Percentiles rank a stretch among this genome's conserved stretches.
These are phyloP conservation scores for Acanthamoeba healyi DNA, from an alignment of 208 protist species.

Conservation along the genomic window DNA sequence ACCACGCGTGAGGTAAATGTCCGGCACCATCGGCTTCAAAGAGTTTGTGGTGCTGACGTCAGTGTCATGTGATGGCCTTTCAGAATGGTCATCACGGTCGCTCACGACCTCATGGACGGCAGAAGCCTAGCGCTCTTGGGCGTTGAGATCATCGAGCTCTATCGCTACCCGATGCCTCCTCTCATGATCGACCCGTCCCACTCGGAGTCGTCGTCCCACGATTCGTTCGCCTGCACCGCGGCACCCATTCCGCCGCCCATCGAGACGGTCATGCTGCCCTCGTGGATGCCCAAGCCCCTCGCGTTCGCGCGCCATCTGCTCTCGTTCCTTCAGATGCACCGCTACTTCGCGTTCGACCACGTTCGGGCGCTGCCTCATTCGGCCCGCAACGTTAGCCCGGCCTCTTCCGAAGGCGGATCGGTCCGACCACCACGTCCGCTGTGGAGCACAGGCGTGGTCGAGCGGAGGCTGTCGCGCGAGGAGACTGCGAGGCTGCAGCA, in stretches of 20 bases:
- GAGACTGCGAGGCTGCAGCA: background rate
- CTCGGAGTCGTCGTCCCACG: no score
- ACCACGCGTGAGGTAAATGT: no score
- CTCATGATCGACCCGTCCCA: background rate
- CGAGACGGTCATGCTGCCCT: background rate
- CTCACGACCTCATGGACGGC: background rate
- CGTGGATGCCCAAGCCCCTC: slow-evolving; percentile 2
- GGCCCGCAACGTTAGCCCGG: background rate
- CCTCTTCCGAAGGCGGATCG: background rate
- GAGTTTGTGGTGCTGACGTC: no score
- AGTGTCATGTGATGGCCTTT: no score
- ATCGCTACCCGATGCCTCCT: background rate
- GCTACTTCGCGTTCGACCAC: background rate
- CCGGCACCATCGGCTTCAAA: no score
- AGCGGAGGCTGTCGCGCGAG: background rate
- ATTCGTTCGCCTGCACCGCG: no score
- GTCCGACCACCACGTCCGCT: no score
- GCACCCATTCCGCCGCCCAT: background rate
- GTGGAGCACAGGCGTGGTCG: background rate
- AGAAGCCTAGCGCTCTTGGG: background rate
- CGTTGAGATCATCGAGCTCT: background rate
- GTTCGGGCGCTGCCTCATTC: background rate
- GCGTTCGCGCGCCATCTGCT: background rate
- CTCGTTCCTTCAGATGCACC: background rate
- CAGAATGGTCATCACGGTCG: background rate